Base-by-base conservation (phyloP, 2,329 filamentous ascomycete species). In the Alternaria panax region DNA sequence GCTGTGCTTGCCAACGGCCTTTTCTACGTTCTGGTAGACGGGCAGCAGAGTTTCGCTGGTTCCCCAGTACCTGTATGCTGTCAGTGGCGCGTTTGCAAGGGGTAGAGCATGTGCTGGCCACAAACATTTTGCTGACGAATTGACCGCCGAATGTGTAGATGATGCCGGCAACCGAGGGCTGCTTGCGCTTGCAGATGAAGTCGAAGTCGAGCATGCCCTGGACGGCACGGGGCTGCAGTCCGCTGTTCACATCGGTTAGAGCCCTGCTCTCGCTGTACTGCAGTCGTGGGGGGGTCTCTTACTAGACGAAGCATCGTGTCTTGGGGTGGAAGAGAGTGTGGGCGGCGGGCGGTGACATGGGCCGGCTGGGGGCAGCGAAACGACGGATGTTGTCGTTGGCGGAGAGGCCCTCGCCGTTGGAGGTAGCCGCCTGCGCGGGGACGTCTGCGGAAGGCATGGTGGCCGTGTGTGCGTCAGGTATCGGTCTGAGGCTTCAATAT, bases 61-160 rank as follows among this genome's bases (percentile, higher is more conserved):
- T 78, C 95, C 95, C 95, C 95, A 99, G 91, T 99, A 99, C 85
- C 83, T 85, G 66, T 45, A 62, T 32, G 18, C 14, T 50, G 62
- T 43, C 28, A 60, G 74, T 68, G 66, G 66, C 55, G 58, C 42
- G 27, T 6, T 24, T 53, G 54, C 57, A 50, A 43, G 51, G 63
- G 32, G 45, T 9, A n/a, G 16, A 14, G 7, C n/a, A 18, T 28
- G 28, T 57, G 65, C 59, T 68, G 71, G 73, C 76, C 67, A 75
- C 81, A 72, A 76, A 87, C 95, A 99, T 98, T 90, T 99, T 99
- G 90, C 93, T 97, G 80, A 99, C 95, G 89, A 99, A 99, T 84
- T 99, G 95, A 72, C 95, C 95, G 80, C 95, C 95, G 79, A 99
- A 99, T 74, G 95, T 97, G 87, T 99, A 99, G 87, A 99, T 98